A percentile compares a stretch with the other conserved stretches of the same genome.
Conservation (phyloP, 192 early-diverging fungal genomes). For the Kappamyces sp. region DNA sequence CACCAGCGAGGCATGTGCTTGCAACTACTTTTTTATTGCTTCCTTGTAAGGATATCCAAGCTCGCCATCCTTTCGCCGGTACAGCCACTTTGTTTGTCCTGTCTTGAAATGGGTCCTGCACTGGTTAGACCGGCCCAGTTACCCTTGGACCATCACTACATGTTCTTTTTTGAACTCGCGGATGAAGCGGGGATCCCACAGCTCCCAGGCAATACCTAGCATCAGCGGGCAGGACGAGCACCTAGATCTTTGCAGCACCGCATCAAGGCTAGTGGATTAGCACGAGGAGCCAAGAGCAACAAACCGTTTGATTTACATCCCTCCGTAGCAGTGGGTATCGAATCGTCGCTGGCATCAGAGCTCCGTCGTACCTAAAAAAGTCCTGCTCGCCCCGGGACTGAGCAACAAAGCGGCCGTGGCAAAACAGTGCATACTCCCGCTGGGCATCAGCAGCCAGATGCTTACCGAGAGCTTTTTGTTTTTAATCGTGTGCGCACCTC, state of each 20-base stretch:
- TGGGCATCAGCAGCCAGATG: too few species aligned
- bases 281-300: constrained; percentile 2
- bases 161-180: constrained; percentile 76
- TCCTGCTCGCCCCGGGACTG: constrained; percentile 93
- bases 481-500: constrained; percentile 78
- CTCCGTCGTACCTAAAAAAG: constrained; percentile 66
- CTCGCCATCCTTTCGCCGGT: constrained; percentile 70
- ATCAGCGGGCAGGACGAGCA: constrained; percentile 8
- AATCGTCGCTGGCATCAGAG: too few species aligned
- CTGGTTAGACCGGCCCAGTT: too few species aligned
- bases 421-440: constrained; percentile 87
- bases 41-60: constrained; percentile 61
- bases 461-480: constrained; percentile 60
- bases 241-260: constrained; percentile 94
- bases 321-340: constrained; percentile 75
- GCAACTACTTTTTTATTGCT: neutral
- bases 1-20: too few species aligned
- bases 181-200: constrained; percentile 91
- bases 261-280: constrained; percentile 62
- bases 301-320: constrained; percentile 25
- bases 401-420: constrained; percentile 81
- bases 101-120: constrained; percentile 55
- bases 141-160: constrained; percentile 67
- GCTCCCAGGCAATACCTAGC: constrained; percentile 71
- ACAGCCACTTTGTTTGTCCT: constrained; percentile 75